Conservation (phyloP, 2,329 filamentous ascomycete genomes). For the Ambrosiella xylebori region DNA sequence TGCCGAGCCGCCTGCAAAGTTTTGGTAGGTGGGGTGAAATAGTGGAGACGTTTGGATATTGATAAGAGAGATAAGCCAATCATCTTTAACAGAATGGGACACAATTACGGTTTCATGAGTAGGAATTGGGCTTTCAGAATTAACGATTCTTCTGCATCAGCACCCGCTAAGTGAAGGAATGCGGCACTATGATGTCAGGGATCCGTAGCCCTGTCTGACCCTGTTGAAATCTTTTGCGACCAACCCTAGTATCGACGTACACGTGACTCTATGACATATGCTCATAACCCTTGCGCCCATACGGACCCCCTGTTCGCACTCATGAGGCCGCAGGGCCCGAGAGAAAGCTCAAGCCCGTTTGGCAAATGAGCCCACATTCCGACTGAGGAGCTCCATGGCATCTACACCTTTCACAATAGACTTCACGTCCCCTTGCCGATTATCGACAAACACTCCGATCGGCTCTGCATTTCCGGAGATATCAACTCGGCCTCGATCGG, state of each 20-base stretch:
- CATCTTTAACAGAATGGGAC: slow-evolving; percentile 6
- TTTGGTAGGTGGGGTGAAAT: slow-evolving; percentile 11
- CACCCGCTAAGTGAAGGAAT: background rate
- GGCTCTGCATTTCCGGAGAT: no score
- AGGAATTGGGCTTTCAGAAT: background rate
- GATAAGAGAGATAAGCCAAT: slow-evolving; percentile 12
- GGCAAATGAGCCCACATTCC: background rate
- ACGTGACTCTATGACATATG: background rate
- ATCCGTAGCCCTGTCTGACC: background rate
- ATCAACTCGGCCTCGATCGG: no score
- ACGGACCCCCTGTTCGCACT: background rate
- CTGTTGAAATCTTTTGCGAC: background rate
- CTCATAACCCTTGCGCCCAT: background rate
- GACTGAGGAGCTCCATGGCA: background rate
- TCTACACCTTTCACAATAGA: background rate
- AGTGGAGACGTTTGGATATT: slow-evolving; percentile 5
- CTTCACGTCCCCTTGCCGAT: background rate
- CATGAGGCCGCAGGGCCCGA: background rate
- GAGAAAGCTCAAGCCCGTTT: background rate
- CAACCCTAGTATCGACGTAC: background rate
- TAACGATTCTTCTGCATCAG: background rate
- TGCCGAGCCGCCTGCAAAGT: slow-evolving; percentile 7
- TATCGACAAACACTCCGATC: background rate
- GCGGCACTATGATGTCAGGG: background rate
- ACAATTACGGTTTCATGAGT: background rate